Evolutionary conservation across 2,329 filamentous ascomycete species (phyloP), one percentile per base, ranked within the genome.

Genomic region (Daldinia sp.): DNA sequence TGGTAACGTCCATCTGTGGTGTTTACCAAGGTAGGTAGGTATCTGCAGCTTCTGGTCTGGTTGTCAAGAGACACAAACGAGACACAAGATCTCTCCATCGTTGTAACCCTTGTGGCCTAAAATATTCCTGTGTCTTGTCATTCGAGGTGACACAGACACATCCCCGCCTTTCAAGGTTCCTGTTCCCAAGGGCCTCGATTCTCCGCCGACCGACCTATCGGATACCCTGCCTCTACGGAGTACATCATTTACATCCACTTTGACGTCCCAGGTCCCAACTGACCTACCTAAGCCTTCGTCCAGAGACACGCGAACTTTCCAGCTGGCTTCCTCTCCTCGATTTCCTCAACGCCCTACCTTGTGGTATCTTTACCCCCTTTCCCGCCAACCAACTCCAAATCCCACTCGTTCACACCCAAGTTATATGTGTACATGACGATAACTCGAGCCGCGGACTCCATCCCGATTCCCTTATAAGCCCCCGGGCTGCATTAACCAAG

Each of bases 381-480:
- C 45, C 32, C 34, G 55, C 63, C 63, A 48, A 53, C 58, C 34
- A 61, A 63, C 59, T 67, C 63, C 67, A 54, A n/a, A 62, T 58
- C 58, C 58, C 64, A 58, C 66, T 61, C 63, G 50, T 58, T 57
- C 58, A 58, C 56, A 63, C 53, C 52, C 47, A 54, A 52, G 54
- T 49, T 59, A 63, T 61, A 70, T 66, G 72, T 72, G 70, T 74
- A 73, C 72, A 74, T 71, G 70, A 73, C 71, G 72, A 69, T 66
- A 67, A 63, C 68, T 63, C 72, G 68, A 73, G 70, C 50, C 52
- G 61, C 64, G 64, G 61, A 63, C 53, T 64, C 54, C 61, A 66
- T 65, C 64, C 68, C 70, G 65, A 66, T 69, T 68, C 68, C 70
- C 68, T 71, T 72, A 72, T 74, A 75, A 73, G 73, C 73, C 71